These are phyloP conservation scores for Pseudocercospora eumusae DNA, from an alignment of 2,329 filamentous ascomycete species.

Conservation along the genomic window DNA sequence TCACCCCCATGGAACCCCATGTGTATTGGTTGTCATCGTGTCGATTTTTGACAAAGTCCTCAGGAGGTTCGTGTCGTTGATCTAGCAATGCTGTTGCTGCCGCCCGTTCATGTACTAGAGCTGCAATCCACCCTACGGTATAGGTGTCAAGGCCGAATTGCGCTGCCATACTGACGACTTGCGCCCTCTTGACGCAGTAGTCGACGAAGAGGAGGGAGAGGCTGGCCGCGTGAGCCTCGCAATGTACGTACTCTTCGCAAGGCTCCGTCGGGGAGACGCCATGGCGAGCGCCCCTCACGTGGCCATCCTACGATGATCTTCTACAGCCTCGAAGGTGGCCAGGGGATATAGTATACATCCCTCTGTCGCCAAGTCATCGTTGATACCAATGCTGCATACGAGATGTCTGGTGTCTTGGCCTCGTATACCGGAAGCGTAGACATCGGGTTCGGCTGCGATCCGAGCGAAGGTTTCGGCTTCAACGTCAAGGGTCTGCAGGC, in stretches of 20 bases:
- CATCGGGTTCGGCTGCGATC: too few relatives aligned
- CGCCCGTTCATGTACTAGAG: conserved; percentile 14
- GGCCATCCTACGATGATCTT: neutral
- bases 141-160: conserved; percentile 1
- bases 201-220: too few relatives aligned
- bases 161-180: too few relatives aligned
- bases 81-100: conserved; percentile 17
- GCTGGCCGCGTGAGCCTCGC: too few relatives aligned
- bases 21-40: conserved; percentile 20
- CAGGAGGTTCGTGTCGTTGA: conserved; percentile 9
- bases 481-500: neutral
- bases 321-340: too few relatives aligned
- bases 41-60: neutral
- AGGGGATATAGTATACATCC: too few relatives aligned
- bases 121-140: conserved; percentile 16
- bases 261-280: neutral
- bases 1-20: conserved; percentile 24
- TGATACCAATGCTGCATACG: too few relatives aligned
- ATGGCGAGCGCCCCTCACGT: neutral
- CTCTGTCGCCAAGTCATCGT: too few relatives aligned
- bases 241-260: too few relatives aligned
- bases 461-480: neutral
- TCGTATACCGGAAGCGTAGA: too few relatives aligned
- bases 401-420: neutral
- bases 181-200: too few relatives aligned